Evolutionary conservation across 768 basidiomycete genomes (phyloP), one percentile per base, ranked within the genome.

Genomic region (Calocybe gangraenosa): DNA sequence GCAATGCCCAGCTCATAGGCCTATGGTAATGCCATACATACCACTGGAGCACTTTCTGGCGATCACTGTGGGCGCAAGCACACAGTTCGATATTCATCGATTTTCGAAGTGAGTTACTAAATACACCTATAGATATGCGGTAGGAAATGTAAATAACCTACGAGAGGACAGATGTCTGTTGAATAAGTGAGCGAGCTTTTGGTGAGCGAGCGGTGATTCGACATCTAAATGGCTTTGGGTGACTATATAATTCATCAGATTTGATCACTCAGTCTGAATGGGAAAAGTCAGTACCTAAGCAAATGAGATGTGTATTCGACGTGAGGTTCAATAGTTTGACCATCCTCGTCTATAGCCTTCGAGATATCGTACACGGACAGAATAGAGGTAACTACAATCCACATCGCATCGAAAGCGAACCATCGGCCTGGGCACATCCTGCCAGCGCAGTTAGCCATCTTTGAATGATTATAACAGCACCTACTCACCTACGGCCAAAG

Each of bases 341-440:
- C 47, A 13, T 42, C 28, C 15, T 64, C 60, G 44, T 69, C 65
- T 9, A 61, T 44, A n/a, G 68, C 56, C 46, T 64, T 67, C 20
- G 63, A 53, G 19, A 76, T 70, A 18, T 60, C 54, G 54, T 66
- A 75, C 3, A 67, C 63, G 2, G 66, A 45, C 15, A 76, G 53
- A 14, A 73, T 55, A 2, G 66, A 69, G 15, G 70, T 67, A 7
- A 72, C 57, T 6, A 66, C 57, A 19, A 75, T 68, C 68, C 69
- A 75, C 18, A 75, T 41, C 5, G 67, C 65, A 51, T 70, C 69
- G 35, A 65, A 60, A 21, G 71, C 75, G 5, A 76, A 55, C 57
- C 62, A 66, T 22, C 66, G 63, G 8, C 75, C 73, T 3, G 74
- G 74, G 52, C 75, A 77, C 37, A 67, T 54, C 32, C 74, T 74